A percentile compares a stretch with the other conserved stretches of the same genome.
Evolutionary conservation across 495 filamentous ascomycete species (phyloP).

Genomic region (Talaromyces nanjingensis): DNA sequence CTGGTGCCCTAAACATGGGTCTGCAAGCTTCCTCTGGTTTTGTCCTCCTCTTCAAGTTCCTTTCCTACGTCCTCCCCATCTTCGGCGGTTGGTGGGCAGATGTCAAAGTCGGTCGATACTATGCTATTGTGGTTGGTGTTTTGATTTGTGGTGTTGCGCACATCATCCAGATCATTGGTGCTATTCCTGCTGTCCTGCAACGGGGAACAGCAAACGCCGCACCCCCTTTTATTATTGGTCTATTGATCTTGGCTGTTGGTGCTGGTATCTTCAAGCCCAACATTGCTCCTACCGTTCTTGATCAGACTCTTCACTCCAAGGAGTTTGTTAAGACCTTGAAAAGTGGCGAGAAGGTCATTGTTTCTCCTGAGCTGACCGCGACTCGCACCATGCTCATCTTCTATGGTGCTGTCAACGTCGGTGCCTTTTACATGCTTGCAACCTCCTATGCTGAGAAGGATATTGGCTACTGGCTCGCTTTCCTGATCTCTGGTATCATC

Average conservation of each 20-base stretch:
- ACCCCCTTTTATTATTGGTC: constrained; percentile 50
- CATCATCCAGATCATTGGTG: constrained; percentile 55
- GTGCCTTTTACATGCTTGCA: constrained; percentile 30
- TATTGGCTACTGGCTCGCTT: constrained; percentile 31
- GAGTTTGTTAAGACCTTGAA: constrained; percentile 26
- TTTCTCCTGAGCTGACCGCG: constrained; percentile 28
- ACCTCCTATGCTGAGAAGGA: constrained; percentile 35
- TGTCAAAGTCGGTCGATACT: constrained; percentile 45
- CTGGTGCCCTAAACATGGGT: constrained; percentile 53
- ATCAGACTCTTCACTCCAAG: constrained; percentile 25
- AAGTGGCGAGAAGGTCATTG: constrained; percentile 29
- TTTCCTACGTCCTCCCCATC: constrained; percentile 53
- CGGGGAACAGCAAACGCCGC: constrained; percentile 39
- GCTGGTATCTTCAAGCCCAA: constrained; percentile 37
- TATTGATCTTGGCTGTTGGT: constrained; percentile 33
- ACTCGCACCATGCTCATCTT: constrained; percentile 30
- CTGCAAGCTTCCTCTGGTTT: constrained; percentile 53
- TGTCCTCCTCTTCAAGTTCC: constrained; percentile 51
- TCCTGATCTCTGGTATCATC: constrained; percentile 32
- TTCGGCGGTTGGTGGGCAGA: constrained; percentile 56
- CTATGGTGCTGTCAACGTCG: constrained; percentile 32
- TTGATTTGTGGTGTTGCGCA: constrained; percentile 59
- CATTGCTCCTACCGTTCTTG: constrained; percentile 28
- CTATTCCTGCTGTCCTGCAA: constrained; percentile 51
- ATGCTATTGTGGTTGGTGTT: constrained; percentile 53